These are phyloP conservation scores for Teratosphaeria viscida DNA, from an alignment of 2,329 filamentous ascomycete species.

Conservation along the genomic window DNA sequence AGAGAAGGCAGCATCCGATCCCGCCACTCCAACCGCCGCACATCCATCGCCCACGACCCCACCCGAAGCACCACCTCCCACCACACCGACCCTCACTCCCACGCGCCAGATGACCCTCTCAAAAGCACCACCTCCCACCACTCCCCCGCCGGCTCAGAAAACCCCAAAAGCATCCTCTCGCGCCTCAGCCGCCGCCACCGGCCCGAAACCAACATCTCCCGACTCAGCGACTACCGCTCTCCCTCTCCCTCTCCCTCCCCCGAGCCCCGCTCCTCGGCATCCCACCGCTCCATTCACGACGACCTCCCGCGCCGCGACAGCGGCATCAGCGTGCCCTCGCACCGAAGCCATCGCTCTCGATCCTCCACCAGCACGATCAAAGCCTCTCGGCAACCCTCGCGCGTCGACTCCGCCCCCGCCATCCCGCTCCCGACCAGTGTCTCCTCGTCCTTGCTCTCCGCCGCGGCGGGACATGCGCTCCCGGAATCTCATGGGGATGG, in stretches of 20 bases:
- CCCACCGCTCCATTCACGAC: conserved; percentile 5
- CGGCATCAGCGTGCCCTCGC: conserved; percentile 15
- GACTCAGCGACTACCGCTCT: not conserved
- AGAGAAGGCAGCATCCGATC: not conserved
- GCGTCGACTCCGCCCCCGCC: not conserved
- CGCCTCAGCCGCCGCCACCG: not conserved
- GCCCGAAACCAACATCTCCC: not conserved
- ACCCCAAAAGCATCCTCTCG: not conserved
- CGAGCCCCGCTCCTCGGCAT: conserved; percentile 7
- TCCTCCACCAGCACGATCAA: conserved; percentile 23
- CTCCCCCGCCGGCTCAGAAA: not conserved
- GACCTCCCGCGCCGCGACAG: conserved; percentile 18
- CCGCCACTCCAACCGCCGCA: not conserved
- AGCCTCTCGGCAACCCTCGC: conserved; percentile 7
- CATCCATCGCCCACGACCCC: not conserved
- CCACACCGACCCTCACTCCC: not conserved
- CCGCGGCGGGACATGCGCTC: conserved; percentile 6
- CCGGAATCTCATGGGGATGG: conserved; percentile 4
- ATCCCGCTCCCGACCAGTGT: not conserved
- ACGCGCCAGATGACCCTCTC: not conserved
- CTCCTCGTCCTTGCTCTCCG: conserved; percentile 7
- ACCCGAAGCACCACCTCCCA: not conserved
- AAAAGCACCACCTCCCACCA: not conserved
- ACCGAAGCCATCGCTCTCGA: conserved; percentile 4
- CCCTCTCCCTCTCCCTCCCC: not conserved